phyloP scores from a whole-genome alignment of 805 yeast genomes.

The Kazachstania africana region DNA sequence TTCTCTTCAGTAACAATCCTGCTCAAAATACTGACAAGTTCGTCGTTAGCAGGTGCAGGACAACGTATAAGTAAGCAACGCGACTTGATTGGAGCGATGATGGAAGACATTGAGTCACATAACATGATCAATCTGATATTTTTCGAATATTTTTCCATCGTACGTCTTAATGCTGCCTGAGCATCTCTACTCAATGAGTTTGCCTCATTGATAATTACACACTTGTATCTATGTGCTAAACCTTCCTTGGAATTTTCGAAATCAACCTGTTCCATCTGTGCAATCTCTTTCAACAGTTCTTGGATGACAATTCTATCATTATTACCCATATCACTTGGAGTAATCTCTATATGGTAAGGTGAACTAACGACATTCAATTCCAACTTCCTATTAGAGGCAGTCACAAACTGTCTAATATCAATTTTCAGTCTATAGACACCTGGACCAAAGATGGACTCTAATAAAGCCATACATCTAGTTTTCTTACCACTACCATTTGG shows the following conservation, averaged over 20 bases:
- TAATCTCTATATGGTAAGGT: slow-evolving; percentile 83
- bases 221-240: slow-evolving; percentile 49
- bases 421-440: slow-evolving; percentile 78
- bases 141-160: slow-evolving; percentile 89
- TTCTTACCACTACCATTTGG: slow-evolving; percentile 97
- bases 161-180: slow-evolving; percentile 88
- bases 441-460: slow-evolving; percentile 71
- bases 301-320: slow-evolving; percentile 93
- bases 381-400: slow-evolving; percentile 61
- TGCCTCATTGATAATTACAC: slow-evolving; percentile 84
- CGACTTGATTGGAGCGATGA: slow-evolving; percentile 88
- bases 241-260: slow-evolving; percentile 36
- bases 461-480: slow-evolving; percentile 74
- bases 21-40: slow-evolving; percentile 43
- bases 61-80: slow-evolving; percentile 82
- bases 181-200: slow-evolving; percentile 86
- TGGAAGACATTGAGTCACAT: slow-evolving; percentile 82
- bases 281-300: slow-evolving; percentile 85
- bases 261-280: slow-evolving; percentile 93
- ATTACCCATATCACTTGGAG: slow-evolving; percentile 94
- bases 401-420: slow-evolving; percentile 75
- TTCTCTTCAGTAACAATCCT: slow-evolving; percentile 49
- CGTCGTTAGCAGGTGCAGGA: slow-evolving; percentile 62
- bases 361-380: slow-evolving; percentile 92
- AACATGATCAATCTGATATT: slow-evolving; percentile 76